Evolutionary conservation across 2,329 filamentous ascomycete species (phyloP), one percentile per base, ranked within the genome.

Genomic region (Tolypocladium ophioglossoides): DNA sequence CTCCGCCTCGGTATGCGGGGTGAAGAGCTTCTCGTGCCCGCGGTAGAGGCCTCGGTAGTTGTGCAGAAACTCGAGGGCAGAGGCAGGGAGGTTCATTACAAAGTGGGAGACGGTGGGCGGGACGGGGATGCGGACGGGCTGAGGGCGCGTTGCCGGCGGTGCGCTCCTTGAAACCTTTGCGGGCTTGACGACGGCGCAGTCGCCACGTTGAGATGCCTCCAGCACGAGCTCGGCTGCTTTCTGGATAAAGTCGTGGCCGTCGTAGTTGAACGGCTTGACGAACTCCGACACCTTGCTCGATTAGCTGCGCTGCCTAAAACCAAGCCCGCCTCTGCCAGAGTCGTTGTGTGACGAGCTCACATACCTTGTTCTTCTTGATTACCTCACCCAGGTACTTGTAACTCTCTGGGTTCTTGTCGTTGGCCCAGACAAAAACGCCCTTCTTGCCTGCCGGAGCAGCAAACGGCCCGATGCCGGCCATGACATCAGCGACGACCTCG

Each of bases 381-480:
- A 87, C 88, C 38, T 85, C 79, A 32, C 78, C 70, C 63, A 99
- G 81, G 59, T 83, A 85, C 54, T 77, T 80, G 70, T 84, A 90
- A 63, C 90, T 91, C 63, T 95, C 88, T 0, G 92, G 92, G 67
- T 99, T 99, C 67, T 96, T 85, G 69, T 99, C 94, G 71, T 97
- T 99, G 40, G 91, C 94, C 85, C 89, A 95, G 20, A 96, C 91
- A 63, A 97, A 95, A 32, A 95, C 89, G 40, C 83, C 84, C 69
- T 87, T 92, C 74, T 88, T 95, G 18, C 89, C 94, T 0, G 92
- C 91, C 0, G 94, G 94, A 4, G 96, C 78, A 24, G 92, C 91
- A 69, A 99, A 99, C 0, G 94, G 94, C 0, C 94, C 94, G 51
- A 99, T 91, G 46, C 94, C 94, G 0, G 91, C 92, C 92, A 97